Conservation (phyloP, 495 filamentous ascomycete genomes). For the Aspergillus cavernicola region DNA sequence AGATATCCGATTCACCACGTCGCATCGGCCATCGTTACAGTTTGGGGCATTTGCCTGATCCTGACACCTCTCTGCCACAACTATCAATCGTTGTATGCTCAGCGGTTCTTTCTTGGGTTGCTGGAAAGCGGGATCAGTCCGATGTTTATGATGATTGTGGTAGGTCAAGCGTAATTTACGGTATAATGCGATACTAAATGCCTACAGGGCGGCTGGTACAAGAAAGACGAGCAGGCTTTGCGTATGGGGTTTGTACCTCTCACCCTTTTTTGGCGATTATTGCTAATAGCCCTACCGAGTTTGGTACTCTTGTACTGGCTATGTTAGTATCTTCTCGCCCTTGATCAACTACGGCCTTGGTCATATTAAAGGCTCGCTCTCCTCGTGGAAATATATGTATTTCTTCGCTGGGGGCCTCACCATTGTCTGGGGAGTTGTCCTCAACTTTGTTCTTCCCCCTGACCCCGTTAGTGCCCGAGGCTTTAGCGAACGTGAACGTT, state of each 20-base stretch:
- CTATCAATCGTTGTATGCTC: slow-evolving; percentile 35
- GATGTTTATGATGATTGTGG: slow-evolving; percentile 44
- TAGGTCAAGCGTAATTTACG: slow-evolving; percentile 7
- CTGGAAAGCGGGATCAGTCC: slow-evolving; percentile 32
- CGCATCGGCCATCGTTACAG: slow-evolving; percentile 24
- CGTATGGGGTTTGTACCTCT: slow-evolving; percentile 31
- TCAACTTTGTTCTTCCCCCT: slow-evolving; percentile 36
- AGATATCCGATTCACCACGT: slow-evolving; percentile 44
- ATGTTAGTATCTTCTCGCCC: slow-evolving; percentile 24
- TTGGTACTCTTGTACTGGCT: slow-evolving; percentile 28
- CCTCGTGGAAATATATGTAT: slow-evolving; percentile 29
- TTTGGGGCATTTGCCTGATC: slow-evolving; percentile 38
- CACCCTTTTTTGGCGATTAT: neutral
- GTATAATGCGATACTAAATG: neutral
- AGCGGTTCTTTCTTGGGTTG: slow-evolving; percentile 48
- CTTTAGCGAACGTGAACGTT: slow-evolving; percentile 40
- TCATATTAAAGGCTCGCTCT: slow-evolving; percentile 19
- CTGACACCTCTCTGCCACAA: slow-evolving; percentile 34
- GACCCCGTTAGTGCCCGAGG: slow-evolving; percentile 41
- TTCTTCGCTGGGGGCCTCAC: slow-evolving; percentile 24
- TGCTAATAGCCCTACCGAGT: slow-evolving; percentile 7
- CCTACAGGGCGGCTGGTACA: slow-evolving; percentile 35
- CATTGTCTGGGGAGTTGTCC: slow-evolving; percentile 19
- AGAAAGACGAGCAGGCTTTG: slow-evolving; percentile 43
- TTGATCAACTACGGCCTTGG: slow-evolving; percentile 27